Percentiles rank a stretch among this genome's conserved stretches.
Conservation (phyloP, 306 rosid species). For the Fragaria ananassa region DNA sequence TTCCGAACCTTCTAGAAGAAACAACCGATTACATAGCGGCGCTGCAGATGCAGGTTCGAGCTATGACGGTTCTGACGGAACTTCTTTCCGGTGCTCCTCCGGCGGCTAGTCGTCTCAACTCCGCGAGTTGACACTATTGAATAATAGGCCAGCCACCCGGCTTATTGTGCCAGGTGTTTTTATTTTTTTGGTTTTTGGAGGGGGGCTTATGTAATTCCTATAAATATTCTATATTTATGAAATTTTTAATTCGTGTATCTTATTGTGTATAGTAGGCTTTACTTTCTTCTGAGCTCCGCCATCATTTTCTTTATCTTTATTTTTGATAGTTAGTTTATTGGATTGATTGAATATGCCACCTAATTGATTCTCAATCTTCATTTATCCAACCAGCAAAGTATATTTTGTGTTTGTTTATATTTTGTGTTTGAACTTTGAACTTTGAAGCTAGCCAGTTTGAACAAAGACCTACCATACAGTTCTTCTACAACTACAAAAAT, state of each 20-base stretch:
- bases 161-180: slow-evolving; percentile 50
- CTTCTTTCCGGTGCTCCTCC: slow-evolving; percentile 54
- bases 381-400: background rate
- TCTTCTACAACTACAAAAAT: background rate
- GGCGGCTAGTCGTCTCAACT: slow-evolving; percentile 23
- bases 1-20: slow-evolving; percentile 87
- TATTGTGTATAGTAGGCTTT: slow-evolving; percentile 50
- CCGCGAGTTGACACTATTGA: slow-evolving; percentile 32
- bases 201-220: slow-evolving; percentile 10
- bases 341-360: slow-evolving; percentile 40
- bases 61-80: slow-evolving; percentile 69
- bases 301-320: background rate
- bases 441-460: background rate
- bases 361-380: slow-evolving; percentile 14
- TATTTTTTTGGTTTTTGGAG: background rate
- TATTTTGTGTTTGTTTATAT: background rate
- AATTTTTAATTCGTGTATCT: slow-evolving; percentile 51
- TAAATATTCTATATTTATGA: slow-evolving; percentile 31
- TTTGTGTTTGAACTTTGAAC: background rate
- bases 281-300: slow-evolving; percentile 31
- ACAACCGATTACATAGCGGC: slow-evolving; percentile 79
- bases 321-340: slow-evolving; percentile 18
- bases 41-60: slow-evolving; percentile 85
- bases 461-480: background rate
- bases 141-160: slow-evolving; percentile 23